Base-by-base conservation (phyloP, 352 stramenopile genomes). In the Globisporangium paddicum region DNA sequence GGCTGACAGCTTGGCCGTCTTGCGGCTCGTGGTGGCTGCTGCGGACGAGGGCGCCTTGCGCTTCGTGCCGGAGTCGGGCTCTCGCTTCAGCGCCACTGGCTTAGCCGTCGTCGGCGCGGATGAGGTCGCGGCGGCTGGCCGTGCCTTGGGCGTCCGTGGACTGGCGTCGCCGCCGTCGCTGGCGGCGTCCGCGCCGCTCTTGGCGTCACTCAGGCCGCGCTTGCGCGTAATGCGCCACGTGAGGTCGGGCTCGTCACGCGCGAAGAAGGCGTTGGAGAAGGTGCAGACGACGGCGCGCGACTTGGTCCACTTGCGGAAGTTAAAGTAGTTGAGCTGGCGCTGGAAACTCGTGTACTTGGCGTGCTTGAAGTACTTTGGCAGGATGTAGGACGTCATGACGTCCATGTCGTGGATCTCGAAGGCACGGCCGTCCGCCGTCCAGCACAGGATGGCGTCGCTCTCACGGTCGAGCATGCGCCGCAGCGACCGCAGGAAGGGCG, bases 311-410 rank as follows among this genome's bases (percentile, higher is more conserved):
- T 91, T 90, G 65, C 80, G 72, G 69, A 97, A 97, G 55, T 79
- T 79, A 62, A 97, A 97, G 64, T 97, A 97, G 70, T 95, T 96
- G 55, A 97, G 75, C 64, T 97, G 88, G 9, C 90, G 77, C 50
- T 95, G 84, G 42, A 97, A 89, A 37, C 84, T 96, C 19, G 89
- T 86, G 73, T 96, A 96, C 55, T 89, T 95, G 58, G 75, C 65
- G 66, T 97, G 89, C 55, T 96, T 96, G 71, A 97, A 97, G 69
- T 96, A 97, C 59, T 88, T 86, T 30, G 90, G 88, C 21, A 97
- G 72, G 51, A 97, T 77, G 62, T 88, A 79, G 41, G 68, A 60
- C 64, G 90, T 90, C 55, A 97, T 84, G 45, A 64, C 59, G 11
- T 59, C 63, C 72, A 87, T 86, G 69, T 92, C 77, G 56, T 83